Conservation (phyloP, 352 stramenopile species). For the Discostella stelligera region DNA sequence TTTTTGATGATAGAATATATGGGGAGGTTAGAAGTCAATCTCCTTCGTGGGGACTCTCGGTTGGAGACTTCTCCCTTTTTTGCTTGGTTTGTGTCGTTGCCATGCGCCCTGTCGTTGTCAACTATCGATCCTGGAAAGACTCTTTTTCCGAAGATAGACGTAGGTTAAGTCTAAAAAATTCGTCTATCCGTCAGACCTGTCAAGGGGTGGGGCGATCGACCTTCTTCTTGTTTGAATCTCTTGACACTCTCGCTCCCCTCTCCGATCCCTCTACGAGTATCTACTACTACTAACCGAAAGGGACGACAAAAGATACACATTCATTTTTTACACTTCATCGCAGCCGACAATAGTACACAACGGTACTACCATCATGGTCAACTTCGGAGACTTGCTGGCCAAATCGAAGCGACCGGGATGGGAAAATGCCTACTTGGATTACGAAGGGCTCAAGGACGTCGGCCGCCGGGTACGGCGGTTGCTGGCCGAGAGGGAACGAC, state of each 20-base stretch:
- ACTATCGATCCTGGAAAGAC: too few species aligned
- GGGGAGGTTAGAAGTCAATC: too few species aligned
- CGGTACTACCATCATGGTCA: constrained; percentile 53
- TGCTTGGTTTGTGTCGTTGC: too few species aligned
- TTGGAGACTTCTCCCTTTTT: too few species aligned
- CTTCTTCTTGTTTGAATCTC: not conserved
- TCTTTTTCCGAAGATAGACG: too few species aligned
- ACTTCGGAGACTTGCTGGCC: constrained; percentile 46
- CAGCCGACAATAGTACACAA: not conserved
- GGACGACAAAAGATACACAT: not conserved
- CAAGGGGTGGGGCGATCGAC: too few species aligned
- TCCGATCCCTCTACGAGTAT: not conserved
- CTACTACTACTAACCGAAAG: not conserved
- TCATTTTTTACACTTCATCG: not conserved
- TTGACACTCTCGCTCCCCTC: too few species aligned
- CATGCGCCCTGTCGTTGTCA: too few species aligned
- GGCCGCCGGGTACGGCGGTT: constrained; percentile 37
- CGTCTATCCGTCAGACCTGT: too few species aligned
- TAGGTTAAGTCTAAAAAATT: too few species aligned
- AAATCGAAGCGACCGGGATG: constrained; percentile 45
- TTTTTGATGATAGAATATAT: too few species aligned
- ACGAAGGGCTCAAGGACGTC: constrained; percentile 58
- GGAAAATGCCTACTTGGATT: constrained; percentile 66
- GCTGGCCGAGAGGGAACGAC: constrained; percentile 1
- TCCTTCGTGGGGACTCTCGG: too few species aligned